Evolutionary conservation across 1,284 basidiomycete genomes (phyloP).

Genomic region (Sutorius eximius): DNA sequence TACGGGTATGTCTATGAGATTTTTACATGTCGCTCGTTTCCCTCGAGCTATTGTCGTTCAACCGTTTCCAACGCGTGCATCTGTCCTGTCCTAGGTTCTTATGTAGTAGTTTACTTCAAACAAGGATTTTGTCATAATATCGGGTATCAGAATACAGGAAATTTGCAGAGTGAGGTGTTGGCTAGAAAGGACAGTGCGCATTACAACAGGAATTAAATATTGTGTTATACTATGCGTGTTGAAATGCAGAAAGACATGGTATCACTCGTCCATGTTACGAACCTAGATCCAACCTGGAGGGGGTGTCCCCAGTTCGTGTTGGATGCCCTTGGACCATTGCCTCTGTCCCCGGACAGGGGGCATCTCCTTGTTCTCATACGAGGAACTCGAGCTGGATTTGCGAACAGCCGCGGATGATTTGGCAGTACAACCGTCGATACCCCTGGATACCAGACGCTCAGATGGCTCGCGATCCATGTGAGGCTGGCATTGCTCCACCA

Average conservation of each 20-base stretch:
- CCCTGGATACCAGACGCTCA: conserved; percentile 11
- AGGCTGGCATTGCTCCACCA: conserved; percentile 40
- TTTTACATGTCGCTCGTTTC: conserved; percentile 26
- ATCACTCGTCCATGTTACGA: background rate
- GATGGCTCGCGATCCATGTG: conserved; percentile 7
- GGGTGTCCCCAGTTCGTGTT: conserved; percentile 28
- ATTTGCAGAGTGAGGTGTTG: background rate
- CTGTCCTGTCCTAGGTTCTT: conserved; percentile 18
- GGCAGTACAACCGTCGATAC: background rate
- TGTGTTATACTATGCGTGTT: background rate
- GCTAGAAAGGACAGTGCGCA: background rate
- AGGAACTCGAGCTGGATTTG: conserved; percentile 7
- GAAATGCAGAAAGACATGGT: background rate
- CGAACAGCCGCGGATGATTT: background rate
- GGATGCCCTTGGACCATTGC: conserved; percentile 17
- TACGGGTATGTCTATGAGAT: conserved; percentile 34
- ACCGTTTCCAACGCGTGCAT: conserved; percentile 16
- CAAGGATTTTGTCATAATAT: conserved; percentile 8
- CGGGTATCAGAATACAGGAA: background rate
- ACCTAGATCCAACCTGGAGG: conserved; percentile 51
- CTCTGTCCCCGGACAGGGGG: conserved; percentile 26
- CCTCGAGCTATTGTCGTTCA: conserved; percentile 17
- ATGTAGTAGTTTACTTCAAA: conserved; percentile 30
- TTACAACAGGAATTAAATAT: background rate
- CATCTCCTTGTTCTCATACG: conserved; percentile 30